Evolutionary conservation across 371 early-diverging fungal genomes (phyloP).

Genomic region (Rhizopus delemar): DNA sequence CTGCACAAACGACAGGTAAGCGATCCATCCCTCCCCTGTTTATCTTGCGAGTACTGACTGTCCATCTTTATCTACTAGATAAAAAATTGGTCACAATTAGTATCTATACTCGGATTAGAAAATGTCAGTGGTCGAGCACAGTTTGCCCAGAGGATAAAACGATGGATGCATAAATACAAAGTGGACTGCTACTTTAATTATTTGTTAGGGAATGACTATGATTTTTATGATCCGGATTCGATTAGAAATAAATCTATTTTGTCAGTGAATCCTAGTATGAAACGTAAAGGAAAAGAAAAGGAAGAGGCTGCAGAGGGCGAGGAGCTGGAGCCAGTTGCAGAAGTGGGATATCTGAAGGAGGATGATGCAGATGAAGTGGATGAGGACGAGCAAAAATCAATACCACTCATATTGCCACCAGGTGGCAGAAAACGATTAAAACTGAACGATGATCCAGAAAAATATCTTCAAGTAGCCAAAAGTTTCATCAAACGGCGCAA

Average conservation of each 20-base stretch:
- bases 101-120: constrained; percentile 35
- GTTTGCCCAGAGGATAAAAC: constrained; percentile 44
- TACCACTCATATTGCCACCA: neutral
- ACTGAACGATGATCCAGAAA: constrained; percentile 1
- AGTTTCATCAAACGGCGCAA: neutral
- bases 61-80: constrained; percentile 20
- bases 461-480: neutral
- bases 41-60: neutral
- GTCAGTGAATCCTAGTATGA: neutral
- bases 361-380: constrained; percentile 4
- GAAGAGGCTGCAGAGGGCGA: neutral
- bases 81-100: constrained; percentile 48
- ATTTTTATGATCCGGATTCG: constrained; percentile 21
- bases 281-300: constrained; percentile 4
- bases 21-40: too few relatives aligned
- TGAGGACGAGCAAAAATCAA: neutral
- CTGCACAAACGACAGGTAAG: constrained; percentile 39
- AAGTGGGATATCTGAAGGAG: neutral
- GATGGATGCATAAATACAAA: constrained; percentile 49
- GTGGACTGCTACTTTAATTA: constrained; percentile 49
- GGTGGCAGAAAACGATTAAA: neutral
- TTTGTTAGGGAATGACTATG: constrained; percentile 37
- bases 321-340: neutral
- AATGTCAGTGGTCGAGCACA: constrained; percentile 40
- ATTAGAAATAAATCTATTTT: neutral